Conservation (phyloP, 2,329 filamentous ascomycete species). For the Penicillium sp. region DNA sequence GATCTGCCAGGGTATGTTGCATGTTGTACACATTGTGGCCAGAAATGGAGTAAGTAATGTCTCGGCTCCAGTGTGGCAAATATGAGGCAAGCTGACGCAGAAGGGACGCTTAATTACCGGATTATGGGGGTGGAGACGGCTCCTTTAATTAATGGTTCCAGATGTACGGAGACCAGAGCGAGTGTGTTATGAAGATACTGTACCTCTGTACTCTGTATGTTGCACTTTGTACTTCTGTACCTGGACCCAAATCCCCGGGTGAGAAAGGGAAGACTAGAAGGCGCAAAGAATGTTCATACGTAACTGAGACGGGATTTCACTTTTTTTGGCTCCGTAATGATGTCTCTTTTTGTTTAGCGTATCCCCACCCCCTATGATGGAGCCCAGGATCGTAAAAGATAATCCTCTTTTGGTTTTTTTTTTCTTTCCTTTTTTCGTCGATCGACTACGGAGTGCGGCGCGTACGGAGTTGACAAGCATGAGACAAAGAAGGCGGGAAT, state of each 20-base stretch:
- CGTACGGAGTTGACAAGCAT: background rate
- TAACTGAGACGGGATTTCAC: conserved; percentile 22
- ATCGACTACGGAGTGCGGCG: background rate
- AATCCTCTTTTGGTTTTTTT: background rate
- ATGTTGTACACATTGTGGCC: conserved; percentile 5
- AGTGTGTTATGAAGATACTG: background rate
- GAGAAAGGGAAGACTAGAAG: conserved; percentile 26
- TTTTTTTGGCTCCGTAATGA: conserved; percentile 12
- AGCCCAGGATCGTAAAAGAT: conserved; percentile 11
- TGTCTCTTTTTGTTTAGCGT: conserved; percentile 12
- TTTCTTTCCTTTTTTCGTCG: background rate
- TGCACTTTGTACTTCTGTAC: background rate
- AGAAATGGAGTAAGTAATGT: background rate
- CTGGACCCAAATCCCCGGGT: conserved; percentile 17
- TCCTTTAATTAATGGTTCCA: conserved; percentile 15
- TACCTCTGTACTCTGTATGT: background rate
- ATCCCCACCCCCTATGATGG: conserved; percentile 29
- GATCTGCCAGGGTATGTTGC: background rate
- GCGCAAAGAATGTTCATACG: conserved; percentile 29
- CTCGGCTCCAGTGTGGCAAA: conserved; percentile 20
- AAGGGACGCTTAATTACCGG: conserved; percentile 7
- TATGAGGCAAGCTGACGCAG: conserved; percentile 11
- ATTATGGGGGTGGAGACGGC: conserved; percentile 21
- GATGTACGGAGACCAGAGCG: conserved; percentile 4
- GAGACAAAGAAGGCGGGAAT: conserved; percentile 5